phyloP scores from a whole-genome alignment of 192 early-diverging fungal genomes.

The Coemansia guatemalensis region DNA sequence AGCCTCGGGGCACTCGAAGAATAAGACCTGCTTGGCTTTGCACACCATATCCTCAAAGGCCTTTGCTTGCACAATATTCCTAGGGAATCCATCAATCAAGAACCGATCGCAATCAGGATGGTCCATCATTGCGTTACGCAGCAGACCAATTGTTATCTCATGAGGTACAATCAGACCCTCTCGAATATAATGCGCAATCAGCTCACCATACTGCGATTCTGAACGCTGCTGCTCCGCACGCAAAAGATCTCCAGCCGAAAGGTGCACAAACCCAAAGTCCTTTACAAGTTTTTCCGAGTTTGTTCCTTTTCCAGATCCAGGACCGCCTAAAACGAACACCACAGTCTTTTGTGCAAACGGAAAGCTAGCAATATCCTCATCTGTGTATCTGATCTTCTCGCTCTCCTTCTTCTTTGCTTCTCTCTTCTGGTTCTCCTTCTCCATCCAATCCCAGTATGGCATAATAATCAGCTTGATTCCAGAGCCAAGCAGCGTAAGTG shows the following conservation, averaged over 20 bases:
- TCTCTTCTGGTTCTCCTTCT: conserved; percentile 9
- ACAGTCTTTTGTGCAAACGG: conserved; percentile 65
- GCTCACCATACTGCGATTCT: conserved; percentile 82
- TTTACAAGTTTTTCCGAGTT: conserved; percentile 85
- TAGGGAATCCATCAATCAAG: conserved; percentile 97
- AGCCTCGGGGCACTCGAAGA: conserved; percentile 95
- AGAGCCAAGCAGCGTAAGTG: conserved; percentile 19
- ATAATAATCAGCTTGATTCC: conserved; percentile 37
- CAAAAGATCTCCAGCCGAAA: conserved; percentile 95
- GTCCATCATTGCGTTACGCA: conserved; percentile 87
- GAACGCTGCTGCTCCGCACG: conserved; percentile 84
- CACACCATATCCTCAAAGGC: conserved; percentile 89
- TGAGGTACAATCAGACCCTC: conserved; percentile 95
- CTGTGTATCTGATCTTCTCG: conserved; percentile 12
- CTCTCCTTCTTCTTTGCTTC: conserved; percentile 4
- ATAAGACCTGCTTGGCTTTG: conserved; percentile 73
- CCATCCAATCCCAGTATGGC: conserved; percentile 36
- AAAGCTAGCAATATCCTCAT: conserved; percentile 30
- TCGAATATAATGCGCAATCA: conserved; percentile 89
- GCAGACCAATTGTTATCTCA: conserved; percentile 90
- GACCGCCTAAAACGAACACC: conserved; percentile 88
- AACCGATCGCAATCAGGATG: conserved; percentile 68
- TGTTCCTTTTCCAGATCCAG: conserved; percentile 94
- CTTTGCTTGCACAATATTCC: conserved; percentile 88
- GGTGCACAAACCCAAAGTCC: conserved; percentile 92